phyloP scores from a whole-genome alignment of 2,329 filamentous ascomycete species.

The Phaeosphaeria sp. region DNA sequence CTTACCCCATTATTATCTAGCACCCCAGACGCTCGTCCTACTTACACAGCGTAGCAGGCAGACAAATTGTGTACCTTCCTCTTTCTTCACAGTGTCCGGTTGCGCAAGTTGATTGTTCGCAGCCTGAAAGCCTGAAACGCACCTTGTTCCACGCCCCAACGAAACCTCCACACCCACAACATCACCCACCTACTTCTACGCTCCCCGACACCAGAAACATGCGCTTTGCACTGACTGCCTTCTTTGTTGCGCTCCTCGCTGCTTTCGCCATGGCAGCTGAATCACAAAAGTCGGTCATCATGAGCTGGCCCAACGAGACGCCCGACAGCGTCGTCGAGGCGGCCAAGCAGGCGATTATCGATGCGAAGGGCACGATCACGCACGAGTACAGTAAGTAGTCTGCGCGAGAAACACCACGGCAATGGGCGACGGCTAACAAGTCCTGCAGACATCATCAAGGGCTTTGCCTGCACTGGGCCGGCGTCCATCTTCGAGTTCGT shows the following conservation, averaged over 20 bases:
- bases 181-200: background rate
- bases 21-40: background rate
- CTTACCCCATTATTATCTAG: background rate
- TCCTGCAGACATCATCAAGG: slow-evolving; percentile 60
- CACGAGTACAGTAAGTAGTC: slow-evolving; percentile 69
- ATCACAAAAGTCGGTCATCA: slow-evolving; percentile 74
- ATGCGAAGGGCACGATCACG: slow-evolving; percentile 75
- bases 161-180: background rate
- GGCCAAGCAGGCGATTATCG: slow-evolving; percentile 73
- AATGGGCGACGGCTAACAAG: background rate
- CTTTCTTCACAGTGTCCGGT: background rate
- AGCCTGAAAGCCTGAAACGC: slow-evolving; percentile 3
- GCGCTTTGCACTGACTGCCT: slow-evolving; percentile 67
- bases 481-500: slow-evolving; percentile 73
- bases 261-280: slow-evolving; percentile 66
- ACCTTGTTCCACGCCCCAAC: background rate
- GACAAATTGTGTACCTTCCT: slow-evolving; percentile 5
- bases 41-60: background rate
- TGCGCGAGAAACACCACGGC: background rate
- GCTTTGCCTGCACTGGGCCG: slow-evolving; percentile 78
- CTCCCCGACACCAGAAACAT: slow-evolving; percentile 56
- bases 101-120: background rate
- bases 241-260: slow-evolving; percentile 66
- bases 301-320: slow-evolving; percentile 76
- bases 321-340: slow-evolving; percentile 71